phyloP scores from a whole-genome alignment of 2,329 filamentous ascomycete genomes.

The Penicillium sp. region DNA sequence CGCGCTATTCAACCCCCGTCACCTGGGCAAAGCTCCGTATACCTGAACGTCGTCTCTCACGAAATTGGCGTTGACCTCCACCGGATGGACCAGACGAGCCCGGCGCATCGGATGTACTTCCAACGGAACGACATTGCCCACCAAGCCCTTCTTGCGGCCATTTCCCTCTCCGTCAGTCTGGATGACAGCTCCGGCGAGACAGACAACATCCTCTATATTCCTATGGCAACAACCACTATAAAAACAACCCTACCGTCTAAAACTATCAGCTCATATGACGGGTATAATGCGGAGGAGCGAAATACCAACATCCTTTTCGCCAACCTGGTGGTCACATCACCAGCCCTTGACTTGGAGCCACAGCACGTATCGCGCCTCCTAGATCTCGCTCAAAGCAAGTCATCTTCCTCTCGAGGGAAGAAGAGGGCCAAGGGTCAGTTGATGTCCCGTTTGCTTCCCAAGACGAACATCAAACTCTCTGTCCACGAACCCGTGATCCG shows the following conservation, averaged over 20 bases:
- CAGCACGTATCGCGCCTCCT: conserved; percentile 86
- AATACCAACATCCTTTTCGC: conserved; percentile 97
- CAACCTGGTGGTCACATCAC: conserved; percentile 94
- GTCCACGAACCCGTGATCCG: conserved; percentile 95
- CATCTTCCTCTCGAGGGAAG: conserved; percentile 46
- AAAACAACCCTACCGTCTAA: conserved; percentile 95
- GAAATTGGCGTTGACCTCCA: conserved; percentile 94
- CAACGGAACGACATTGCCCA: conserved; percentile 90
- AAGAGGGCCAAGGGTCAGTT: conserved; percentile 64
- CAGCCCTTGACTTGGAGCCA: conserved; percentile 89
- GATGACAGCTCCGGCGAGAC: conserved; percentile 87
- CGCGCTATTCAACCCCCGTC: conserved; percentile 75
- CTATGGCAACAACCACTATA: conserved; percentile 95
- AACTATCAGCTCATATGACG: conserved; percentile 78
- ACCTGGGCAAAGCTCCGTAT: conserved; percentile 71
- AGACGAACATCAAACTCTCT: conserved; percentile 92
- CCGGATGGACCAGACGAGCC: conserved; percentile 86
- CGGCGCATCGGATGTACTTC: conserved; percentile 98
- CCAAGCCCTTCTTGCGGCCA: conserved; percentile 87
- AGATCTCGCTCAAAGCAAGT: conserved; percentile 69
- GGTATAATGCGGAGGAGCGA: conserved; percentile 75
- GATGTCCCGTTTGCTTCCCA: conserved; percentile 88
- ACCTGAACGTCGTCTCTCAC: conserved; percentile 90
- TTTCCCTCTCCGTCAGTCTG: conserved; percentile 89
- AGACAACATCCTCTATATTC: conserved; percentile 87